These are phyloP conservation scores for Clavaria fumosa DNA, from an alignment of 768 basidiomycete genomes.

Conservation along the genomic window DNA sequence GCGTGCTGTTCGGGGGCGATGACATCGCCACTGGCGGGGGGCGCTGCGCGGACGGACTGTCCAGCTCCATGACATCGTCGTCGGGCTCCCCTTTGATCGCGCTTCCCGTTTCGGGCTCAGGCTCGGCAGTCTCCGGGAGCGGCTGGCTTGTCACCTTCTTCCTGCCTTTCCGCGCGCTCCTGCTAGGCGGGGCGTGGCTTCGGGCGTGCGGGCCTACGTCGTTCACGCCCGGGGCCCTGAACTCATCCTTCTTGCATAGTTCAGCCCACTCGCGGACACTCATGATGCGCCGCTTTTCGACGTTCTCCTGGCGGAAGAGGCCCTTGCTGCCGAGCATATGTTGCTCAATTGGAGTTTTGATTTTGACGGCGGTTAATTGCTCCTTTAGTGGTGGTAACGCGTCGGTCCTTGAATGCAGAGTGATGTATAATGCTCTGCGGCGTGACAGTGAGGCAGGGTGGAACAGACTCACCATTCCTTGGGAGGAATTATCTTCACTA, in stretches of 20 bases:
- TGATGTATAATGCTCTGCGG: constrained; percentile 13
- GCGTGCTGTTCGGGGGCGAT: no score
- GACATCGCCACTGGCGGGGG: no score
- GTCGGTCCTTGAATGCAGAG: constrained; percentile 34
- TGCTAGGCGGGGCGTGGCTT: constrained; percentile 20
- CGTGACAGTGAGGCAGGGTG: constrained; percentile 9
- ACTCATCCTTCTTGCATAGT: constrained; percentile 54
- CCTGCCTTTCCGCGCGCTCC: constrained; percentile 23
- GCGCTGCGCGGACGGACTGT: no score
- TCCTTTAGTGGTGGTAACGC: constrained; percentile 54
- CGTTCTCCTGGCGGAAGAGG: constrained; percentile 78
- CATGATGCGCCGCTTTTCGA: constrained; percentile 74
- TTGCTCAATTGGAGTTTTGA: constrained; percentile 87
- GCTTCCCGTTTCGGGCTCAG: constrained; percentile 22
- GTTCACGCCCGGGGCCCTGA: constrained; percentile 54
- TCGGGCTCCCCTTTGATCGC: constrained; percentile 37
- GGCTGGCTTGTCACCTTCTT: constrained; percentile 25
- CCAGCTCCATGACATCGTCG: constrained; percentile 13
- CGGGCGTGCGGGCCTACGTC: constrained; percentile 45
- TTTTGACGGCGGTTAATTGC: constrained; percentile 61
- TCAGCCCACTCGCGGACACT: constrained; percentile 84
- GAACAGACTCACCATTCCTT: constrained; percentile 63
- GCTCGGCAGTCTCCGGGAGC: constrained; percentile 29
- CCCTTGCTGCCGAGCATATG: constrained; percentile 79
- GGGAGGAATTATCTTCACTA: constrained; percentile 93